These are phyloP conservation scores for Epichloe scottii DNA, from an alignment of 2,329 filamentous ascomycete species.

Conservation along the genomic window DNA sequence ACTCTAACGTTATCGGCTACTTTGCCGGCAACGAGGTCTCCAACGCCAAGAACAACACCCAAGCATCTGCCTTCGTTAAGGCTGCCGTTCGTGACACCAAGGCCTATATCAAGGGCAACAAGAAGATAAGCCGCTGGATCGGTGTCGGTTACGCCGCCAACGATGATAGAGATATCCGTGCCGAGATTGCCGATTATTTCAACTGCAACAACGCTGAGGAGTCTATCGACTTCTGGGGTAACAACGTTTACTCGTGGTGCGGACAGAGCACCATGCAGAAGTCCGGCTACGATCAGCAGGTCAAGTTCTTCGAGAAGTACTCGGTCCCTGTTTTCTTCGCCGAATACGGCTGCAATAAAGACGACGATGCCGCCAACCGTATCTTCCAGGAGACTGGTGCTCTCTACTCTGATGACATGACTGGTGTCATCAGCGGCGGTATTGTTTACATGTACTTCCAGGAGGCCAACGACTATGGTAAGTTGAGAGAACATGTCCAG, in stretches of 20 bases:
- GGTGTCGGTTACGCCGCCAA: constrained; percentile 95
- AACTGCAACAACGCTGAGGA: constrained; percentile 60
- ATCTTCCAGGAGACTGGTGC: constrained; percentile 74
- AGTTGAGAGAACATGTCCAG: constrained; percentile 13
- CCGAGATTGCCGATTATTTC: constrained; percentile 80
- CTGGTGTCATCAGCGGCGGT: constrained; percentile 77
- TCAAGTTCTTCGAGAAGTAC: constrained; percentile 77
- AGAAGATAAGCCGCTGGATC: constrained; percentile 66
- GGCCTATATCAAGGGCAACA: constrained; percentile 74
- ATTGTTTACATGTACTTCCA: constrained; percentile 99
- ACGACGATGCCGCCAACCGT: constrained; percentile 48
- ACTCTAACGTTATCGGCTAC: constrained; percentile 90
- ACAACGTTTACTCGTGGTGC: constrained; percentile 99
- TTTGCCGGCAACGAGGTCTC: constrained; percentile 98
- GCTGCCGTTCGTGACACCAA: constrained; percentile 94
- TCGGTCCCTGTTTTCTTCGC: constrained; percentile 95
- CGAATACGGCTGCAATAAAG: constrained; percentile 96
- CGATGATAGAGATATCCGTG: constrained; percentile 75
- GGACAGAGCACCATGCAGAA: constrained; percentile 63
- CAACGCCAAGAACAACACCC: constrained; percentile 78
- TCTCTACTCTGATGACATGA: constrained; percentile 74
- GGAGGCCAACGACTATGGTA: constrained; percentile 78
- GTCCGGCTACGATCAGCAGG: constrained; percentile 74
- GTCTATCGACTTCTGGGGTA: constrained; percentile 94
- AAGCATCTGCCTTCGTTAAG: constrained; percentile 89